Conservation (phyloP, 768 basidiomycete species). For the Rhizopogon rudus region DNA sequence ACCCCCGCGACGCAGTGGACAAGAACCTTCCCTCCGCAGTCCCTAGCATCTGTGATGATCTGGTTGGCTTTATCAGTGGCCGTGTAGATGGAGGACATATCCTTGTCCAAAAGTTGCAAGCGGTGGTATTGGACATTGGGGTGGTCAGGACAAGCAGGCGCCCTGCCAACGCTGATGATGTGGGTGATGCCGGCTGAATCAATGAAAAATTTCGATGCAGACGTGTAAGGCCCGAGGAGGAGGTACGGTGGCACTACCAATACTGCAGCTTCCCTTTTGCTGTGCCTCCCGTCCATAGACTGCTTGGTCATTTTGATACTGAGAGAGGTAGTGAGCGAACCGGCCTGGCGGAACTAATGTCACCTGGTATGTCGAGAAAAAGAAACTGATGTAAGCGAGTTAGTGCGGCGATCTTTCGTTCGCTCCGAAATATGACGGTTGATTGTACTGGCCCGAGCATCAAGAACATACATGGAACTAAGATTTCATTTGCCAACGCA, state of each 20-base stretch:
- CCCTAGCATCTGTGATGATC: conserved; percentile 21
- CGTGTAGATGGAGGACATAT: conserved; percentile 21
- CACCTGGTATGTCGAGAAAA: not conserved
- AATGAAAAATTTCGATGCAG: conserved; percentile 31
- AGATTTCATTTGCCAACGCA: conserved; percentile 75
- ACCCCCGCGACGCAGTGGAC: conserved; percentile 43
- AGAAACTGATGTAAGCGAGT: too few relatives aligned
- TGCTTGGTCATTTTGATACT: not conserved
- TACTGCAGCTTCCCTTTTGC: not conserved
- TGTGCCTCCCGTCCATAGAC: not conserved
- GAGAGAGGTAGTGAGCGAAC: not conserved
- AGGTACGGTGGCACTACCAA: conserved; percentile 20
- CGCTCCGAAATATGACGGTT: too few relatives aligned
- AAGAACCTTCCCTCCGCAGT: conserved; percentile 30
- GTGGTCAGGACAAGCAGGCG: conserved; percentile 22
- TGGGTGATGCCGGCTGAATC: conserved; percentile 30
- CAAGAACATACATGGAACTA: not conserved
- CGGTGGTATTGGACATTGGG: conserved; percentile 32
- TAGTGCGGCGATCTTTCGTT: too few relatives aligned
- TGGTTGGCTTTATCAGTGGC: conserved; percentile 2
- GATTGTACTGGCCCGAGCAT: not conserved
- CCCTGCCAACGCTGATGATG: conserved; percentile 36
- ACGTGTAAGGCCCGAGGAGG: conserved; percentile 39
- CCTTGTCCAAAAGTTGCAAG: conserved; percentile 32
- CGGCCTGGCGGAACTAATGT: not conserved